Conservation (phyloP, 164 flowering plant genomes). For the Vitis amurensis region DNA sequence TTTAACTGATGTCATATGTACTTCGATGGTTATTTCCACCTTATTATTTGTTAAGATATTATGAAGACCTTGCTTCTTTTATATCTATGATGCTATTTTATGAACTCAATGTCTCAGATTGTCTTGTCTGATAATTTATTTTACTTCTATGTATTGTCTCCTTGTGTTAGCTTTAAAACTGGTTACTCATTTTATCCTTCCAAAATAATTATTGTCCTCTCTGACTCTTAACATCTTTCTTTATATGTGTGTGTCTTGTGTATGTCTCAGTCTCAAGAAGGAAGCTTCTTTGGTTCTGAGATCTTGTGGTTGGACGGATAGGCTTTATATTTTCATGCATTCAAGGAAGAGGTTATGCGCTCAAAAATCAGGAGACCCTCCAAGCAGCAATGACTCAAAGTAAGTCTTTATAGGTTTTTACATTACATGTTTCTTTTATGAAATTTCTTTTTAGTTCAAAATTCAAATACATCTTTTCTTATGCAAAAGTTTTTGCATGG, state of each 20-base stretch:
- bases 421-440: background rate
- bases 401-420: constrained; percentile 29
- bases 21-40: too few relatives aligned
- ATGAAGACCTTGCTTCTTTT: too few relatives aligned
- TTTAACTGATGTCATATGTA: too few relatives aligned
- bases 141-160: too few relatives aligned
- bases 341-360: constrained; percentile 50
- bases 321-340: constrained; percentile 63
- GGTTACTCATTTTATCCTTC: background rate
- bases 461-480: background rate
- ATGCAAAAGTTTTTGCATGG: background rate
- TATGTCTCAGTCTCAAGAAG: constrained; percentile 50
- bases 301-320: constrained; percentile 75
- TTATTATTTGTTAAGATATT: too few relatives aligned
- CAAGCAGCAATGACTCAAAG: constrained; percentile 42
- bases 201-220: background rate
- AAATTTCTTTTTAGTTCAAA: background rate
- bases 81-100: too few relatives aligned
- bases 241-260: background rate
- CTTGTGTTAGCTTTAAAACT: background rate
- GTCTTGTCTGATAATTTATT: too few relatives aligned
- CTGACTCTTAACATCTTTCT: background rate
- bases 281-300: constrained; percentile 53
- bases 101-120: too few relatives aligned
- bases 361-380: constrained; percentile 25